phyloP scores from a whole-genome alignment of 306 rosid species.

The Malus fusca region DNA sequence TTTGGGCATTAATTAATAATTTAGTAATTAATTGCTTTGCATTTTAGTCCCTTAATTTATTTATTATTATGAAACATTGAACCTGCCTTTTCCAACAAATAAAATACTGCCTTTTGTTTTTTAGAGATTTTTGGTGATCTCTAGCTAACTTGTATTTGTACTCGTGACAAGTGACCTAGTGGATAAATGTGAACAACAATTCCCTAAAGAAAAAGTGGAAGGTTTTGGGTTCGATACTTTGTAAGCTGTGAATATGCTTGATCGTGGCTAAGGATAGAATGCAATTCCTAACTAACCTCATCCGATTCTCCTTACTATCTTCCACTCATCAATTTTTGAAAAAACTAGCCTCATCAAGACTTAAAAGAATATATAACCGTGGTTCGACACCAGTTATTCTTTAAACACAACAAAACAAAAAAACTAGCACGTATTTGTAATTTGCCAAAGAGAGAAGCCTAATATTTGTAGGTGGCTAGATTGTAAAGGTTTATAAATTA shows the following conservation, averaged over 20 bases:
- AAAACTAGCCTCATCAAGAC: no score
- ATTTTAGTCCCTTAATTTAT: neutral
- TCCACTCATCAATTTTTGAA: no score
- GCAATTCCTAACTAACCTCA: no score
- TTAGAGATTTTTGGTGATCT: neutral
- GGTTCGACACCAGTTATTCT: no score
- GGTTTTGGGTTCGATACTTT: no score
- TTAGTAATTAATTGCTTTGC: neutral
- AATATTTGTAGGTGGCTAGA: neutral
- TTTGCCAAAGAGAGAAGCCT: no score
- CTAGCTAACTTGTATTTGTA: neutral
- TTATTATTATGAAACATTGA: neutral
- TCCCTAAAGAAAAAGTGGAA: accelerated
- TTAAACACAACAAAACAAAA: no score
- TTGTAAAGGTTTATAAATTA: neutral
- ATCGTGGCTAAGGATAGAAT: accelerated
- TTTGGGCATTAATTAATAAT: neutral
- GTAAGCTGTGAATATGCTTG: no score
- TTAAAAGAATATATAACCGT: no score
- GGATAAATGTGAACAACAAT: no score
- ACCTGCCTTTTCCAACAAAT: neutral
- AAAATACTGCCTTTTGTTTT: neutral
- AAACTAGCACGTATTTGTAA: neutral
- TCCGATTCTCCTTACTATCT: no score
- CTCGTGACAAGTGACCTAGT: no score